A percentile compares a stretch with the other conserved stretches of the same genome.
Conservation (phyloP, 1,284 basidiomycete genomes). For the Cryptococcus sp. region DNA sequence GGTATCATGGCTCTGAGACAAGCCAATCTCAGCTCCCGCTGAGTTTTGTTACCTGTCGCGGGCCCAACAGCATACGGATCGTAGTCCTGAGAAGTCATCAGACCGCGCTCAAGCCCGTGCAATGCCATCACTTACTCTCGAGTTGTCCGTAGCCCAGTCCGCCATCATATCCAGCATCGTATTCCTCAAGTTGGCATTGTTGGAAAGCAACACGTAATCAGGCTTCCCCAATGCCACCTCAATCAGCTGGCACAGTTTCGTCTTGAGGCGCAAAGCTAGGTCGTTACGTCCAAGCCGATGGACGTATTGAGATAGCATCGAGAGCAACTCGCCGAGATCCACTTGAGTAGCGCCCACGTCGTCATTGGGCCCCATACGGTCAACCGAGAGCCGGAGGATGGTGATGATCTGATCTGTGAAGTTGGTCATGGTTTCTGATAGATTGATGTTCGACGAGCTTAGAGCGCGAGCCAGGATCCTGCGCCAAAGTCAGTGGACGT, state of each 20-base stretch:
- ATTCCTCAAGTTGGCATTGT: slow-evolving; percentile 68
- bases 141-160: slow-evolving; percentile 63
- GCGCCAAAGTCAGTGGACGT: slow-evolving; percentile 3
- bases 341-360: slow-evolving; percentile 65
- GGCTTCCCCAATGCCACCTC: slow-evolving; percentile 67
- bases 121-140: slow-evolving; percentile 29
- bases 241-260: slow-evolving; percentile 73
- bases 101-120: background rate
- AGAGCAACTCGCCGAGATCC: slow-evolving; percentile 69
- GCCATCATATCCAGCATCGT: slow-evolving; percentile 70
- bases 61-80: slow-evolving; percentile 16
- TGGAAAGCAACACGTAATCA: slow-evolving; percentile 65
- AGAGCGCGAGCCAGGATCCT: slow-evolving; percentile 39
- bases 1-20: slow-evolving; percentile 71
- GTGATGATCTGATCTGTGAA: slow-evolving; percentile 74
- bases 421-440: slow-evolving; percentile 63
- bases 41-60: slow-evolving; percentile 20
- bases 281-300: slow-evolving; percentile 62
- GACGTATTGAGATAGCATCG: slow-evolving; percentile 67
- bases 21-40: slow-evolving; percentile 67
- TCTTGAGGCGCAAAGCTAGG: slow-evolving; percentile 65
- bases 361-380: slow-evolving; percentile 65
- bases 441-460: slow-evolving; percentile 53
- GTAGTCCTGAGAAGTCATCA: slow-evolving; percentile 17
- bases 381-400: slow-evolving; percentile 73